These are phyloP conservation scores for Strobilomyces dryophilus DNA, from an alignment of 768 basidiomycete genomes.

Conservation along the genomic window DNA sequence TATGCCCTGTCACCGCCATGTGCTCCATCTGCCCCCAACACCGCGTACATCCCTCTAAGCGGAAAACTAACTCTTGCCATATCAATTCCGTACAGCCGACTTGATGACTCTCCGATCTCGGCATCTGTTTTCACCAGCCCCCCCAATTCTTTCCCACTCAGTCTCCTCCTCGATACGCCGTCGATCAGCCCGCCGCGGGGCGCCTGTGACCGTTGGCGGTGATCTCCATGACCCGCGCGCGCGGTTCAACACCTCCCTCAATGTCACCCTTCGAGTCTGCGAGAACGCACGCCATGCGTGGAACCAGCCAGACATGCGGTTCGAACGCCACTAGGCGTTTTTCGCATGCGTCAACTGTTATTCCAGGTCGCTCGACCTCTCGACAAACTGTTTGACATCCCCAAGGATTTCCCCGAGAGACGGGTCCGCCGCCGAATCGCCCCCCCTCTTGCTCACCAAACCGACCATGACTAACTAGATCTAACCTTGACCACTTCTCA, in stretches of 20 bases:
- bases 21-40: background rate
- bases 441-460: background rate
- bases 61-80: background rate
- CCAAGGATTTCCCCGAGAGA: background rate
- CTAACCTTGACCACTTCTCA: slow-evolving; percentile 21
- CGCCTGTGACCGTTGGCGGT: background rate
- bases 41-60: background rate
- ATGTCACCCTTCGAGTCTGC: background rate
- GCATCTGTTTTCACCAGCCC: background rate
- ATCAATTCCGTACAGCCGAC: background rate
- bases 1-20: background rate
- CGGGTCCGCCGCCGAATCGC: background rate
- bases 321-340: slow-evolving; percentile 27
- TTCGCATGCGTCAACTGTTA: slow-evolving; percentile 25
- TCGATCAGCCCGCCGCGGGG: background rate
- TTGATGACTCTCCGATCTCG: slow-evolving; percentile 4
- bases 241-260: background rate
- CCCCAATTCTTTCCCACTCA: background rate
- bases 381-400: slow-evolving; percentile 1
- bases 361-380: slow-evolving; percentile 7
- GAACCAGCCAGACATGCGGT: slow-evolving; percentile 1
- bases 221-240: background rate
- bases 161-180: background rate
- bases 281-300: slow-evolving; percentile 5
- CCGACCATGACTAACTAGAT: slow-evolving; percentile 11